phyloP scores from a whole-genome alignment of 108 stramenopile species.

The Asterionellopsis glacialis region DNA sequence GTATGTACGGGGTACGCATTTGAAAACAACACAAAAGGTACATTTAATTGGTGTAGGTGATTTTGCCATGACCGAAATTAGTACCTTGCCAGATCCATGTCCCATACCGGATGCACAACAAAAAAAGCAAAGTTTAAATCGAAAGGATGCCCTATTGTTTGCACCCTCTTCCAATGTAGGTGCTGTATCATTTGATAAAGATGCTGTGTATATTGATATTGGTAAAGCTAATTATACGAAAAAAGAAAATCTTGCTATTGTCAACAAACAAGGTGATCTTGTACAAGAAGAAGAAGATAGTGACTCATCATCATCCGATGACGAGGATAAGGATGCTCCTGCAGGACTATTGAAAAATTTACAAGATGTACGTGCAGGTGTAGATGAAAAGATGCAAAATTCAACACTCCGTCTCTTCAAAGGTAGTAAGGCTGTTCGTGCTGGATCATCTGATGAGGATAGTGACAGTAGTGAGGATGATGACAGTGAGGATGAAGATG shows the following conservation, averaged over 20 bases:
- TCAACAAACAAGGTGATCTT: conserved; percentile 20
- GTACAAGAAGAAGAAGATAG: conserved; percentile 38
- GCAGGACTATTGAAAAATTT: conserved; percentile 78
- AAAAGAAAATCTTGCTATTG: conserved; percentile 59
- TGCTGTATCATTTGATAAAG: conserved; percentile 88
- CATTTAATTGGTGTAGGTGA: conserved; percentile 97
- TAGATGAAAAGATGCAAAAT: conserved; percentile 85
- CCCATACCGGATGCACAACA: conserved; percentile 77
- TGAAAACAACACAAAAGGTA: conserved; percentile 83
- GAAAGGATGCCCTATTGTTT: conserved; percentile 90
- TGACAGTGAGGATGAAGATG: conserved; percentile 23
- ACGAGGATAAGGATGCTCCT: conserved; percentile 37
- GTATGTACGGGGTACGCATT: conserved; percentile 92
- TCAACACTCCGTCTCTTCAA: conserved; percentile 81
- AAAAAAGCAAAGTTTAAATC: conserved; percentile 73
- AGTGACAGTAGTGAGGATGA: conserved; percentile 24
- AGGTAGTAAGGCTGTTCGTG: conserved; percentile 58
- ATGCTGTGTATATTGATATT: conserved; percentile 97
- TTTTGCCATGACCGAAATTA: conserved; percentile 70
- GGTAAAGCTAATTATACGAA: conserved; percentile 85
- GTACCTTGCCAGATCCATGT: conserved; percentile 78
- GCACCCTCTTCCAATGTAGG: conserved; percentile 95
- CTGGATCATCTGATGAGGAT: conserved; percentile 45
- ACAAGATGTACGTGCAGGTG: conserved; percentile 83
- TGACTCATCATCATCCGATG: conserved; percentile 10